Percentiles rank a stretch among this genome's conserved stretches.
phyloP scores from a whole-genome alignment of 768 basidiomycete genomes.

The Coprinopsis strossmayeri region DNA sequence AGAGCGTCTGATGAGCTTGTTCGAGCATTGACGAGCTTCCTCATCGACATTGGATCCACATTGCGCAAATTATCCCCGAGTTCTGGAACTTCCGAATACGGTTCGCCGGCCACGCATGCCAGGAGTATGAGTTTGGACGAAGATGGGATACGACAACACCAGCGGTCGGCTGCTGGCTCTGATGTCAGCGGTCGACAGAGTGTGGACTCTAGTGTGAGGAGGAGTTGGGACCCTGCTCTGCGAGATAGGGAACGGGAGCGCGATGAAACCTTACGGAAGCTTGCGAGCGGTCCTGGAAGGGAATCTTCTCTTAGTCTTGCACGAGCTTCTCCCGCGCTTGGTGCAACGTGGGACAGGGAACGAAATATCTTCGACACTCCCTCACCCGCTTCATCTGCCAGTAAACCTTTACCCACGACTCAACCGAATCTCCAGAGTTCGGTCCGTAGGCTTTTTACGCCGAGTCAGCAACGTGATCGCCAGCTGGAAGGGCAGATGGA shows the following conservation, averaged over 20 bases:
- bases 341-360: slow-evolving; percentile 15
- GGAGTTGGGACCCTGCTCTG: slow-evolving; percentile 36
- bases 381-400: slow-evolving; percentile 15
- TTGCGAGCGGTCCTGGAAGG: slow-evolving; percentile 18
- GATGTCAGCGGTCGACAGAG: slow-evolving; percentile 37
- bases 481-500: slow-evolving; percentile 18
- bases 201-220: slow-evolving; percentile 40
- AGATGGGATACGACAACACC: slow-evolving; percentile 25
- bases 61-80: slow-evolving; percentile 23
- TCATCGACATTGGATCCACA: slow-evolving; percentile 69
- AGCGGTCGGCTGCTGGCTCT: slow-evolving; percentile 22
- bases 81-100: slow-evolving; percentile 14
- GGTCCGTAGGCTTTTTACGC: slow-evolving; percentile 49
- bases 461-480: slow-evolving; percentile 49
- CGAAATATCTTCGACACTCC: slow-evolving; percentile 19
- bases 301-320: slow-evolving; percentile 29
- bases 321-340: slow-evolving; percentile 28
- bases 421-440: slow-evolving; percentile 7
- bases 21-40: slow-evolving; percentile 65
- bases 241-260: slow-evolving; percentile 29
- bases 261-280: slow-evolving; percentile 31
- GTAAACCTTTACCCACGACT: slow-evolving; percentile 9
- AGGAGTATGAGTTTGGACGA: slow-evolving; percentile 52
- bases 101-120: slow-evolving; percentile 33
- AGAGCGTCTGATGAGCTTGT: slow-evolving; percentile 76